Percentiles rank a stretch among this genome's conserved stretches.
Evolutionary conservation across 805 yeast genomes (phyloP).

Genomic region (Candida insectalens): DNA sequence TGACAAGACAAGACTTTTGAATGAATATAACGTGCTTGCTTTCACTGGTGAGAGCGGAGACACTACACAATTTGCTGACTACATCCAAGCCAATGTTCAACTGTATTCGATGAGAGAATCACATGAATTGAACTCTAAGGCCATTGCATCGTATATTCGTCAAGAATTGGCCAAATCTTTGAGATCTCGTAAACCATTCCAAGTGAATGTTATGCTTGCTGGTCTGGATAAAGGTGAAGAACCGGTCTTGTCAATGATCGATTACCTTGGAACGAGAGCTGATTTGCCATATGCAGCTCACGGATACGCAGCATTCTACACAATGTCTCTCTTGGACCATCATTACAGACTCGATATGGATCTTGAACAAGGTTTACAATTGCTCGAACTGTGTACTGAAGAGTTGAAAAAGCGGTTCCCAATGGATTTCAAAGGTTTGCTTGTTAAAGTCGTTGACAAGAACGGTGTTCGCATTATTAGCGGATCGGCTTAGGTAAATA

Average conservation of each 20-base stretch:
- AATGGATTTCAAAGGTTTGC: conserved; percentile 79
- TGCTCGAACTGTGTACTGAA: conserved; percentile 61
- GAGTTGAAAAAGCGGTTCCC: conserved; percentile 86
- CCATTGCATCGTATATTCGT: conserved; percentile 83
- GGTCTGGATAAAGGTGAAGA: conserved; percentile 50
- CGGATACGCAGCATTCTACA: conserved; percentile 96
- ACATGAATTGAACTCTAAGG: conserved; percentile 71
- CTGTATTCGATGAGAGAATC: conserved; percentile 80
- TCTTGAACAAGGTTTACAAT: conserved; percentile 66
- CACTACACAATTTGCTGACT: conserved; percentile 91
- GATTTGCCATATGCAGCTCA: conserved; percentile 95
- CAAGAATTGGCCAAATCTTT: conserved; percentile 78
- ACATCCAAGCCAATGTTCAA: conserved; percentile 85
- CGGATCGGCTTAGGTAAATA: too few species aligned
- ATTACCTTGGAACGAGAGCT: conserved; percentile 86
- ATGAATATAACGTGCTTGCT: conserved; percentile 73
- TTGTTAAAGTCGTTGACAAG: conserved; percentile 25
- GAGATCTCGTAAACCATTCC: conserved; percentile 92
- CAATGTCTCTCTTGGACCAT: conserved; percentile 81
- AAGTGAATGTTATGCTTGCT: conserved; percentile 83
- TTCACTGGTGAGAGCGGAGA: conserved; percentile 96
- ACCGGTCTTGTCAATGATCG: conserved; percentile 80
- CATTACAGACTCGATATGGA: conserved; percentile 75
- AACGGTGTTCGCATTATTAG: conserved; percentile 23
- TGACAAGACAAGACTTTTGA: conserved; percentile 69